Conservation (phyloP, 306 rosid species). For the Leucaena leucocephala region DNA sequence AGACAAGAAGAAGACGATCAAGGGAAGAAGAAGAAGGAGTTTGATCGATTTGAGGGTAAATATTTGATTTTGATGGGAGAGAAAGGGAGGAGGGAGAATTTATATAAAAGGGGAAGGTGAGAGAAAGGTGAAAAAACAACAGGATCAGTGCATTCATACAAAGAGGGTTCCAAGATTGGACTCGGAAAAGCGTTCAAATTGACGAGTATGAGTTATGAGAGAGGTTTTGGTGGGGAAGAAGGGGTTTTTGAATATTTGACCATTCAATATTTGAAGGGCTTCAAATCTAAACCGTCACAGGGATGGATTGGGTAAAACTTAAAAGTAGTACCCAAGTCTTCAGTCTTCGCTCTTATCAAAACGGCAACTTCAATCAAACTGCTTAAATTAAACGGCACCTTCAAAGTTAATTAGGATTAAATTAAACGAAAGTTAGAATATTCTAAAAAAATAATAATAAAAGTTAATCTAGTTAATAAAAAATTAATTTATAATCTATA, state of each 20-base stretch:
- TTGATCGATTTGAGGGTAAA: slow-evolving; percentile 20
- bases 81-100: neutral
- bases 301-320: slow-evolving; percentile 51
- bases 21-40: neutral
- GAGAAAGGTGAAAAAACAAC: neutral
- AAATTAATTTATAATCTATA: too few relatives aligned
- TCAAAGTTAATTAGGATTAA: too few relatives aligned
- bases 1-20: neutral
- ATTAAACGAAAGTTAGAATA: too few relatives aligned
- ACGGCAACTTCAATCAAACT: neutral
- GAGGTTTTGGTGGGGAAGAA: neutral
- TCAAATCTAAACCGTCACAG: slow-evolving; percentile 52
- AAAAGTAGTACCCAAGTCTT: slow-evolving; percentile 30
- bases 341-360: neutral
- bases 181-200: slow-evolving; percentile 50
- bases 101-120: neutral
- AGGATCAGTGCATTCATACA: slow-evolving; percentile 38
- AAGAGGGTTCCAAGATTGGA: slow-evolving; percentile 53
- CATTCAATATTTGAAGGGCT: slow-evolving; percentile 57
- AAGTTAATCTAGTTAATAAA: too few relatives aligned
- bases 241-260: slow-evolving; percentile 71
- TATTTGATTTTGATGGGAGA: neutral
- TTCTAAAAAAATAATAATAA: too few relatives aligned
- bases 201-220: neutral
- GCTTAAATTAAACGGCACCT: too few relatives aligned